A percentile compares a stretch with the other conserved stretches of the same genome.
phyloP scores from a whole-genome alignment of 805 yeast species.

The Ogataea minuta region DNA sequence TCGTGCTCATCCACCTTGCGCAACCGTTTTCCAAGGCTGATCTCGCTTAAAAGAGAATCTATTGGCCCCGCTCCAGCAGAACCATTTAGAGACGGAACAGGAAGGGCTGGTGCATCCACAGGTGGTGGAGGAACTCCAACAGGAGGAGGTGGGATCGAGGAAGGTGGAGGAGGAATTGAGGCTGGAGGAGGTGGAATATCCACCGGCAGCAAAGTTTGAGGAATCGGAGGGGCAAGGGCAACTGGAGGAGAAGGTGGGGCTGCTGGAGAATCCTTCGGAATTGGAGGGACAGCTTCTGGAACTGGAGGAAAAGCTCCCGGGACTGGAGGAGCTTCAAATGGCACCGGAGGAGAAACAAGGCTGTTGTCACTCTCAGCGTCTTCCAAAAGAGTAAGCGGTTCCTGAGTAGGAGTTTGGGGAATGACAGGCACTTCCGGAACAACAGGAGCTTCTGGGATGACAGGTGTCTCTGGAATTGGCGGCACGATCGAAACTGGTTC shows the following conservation, averaged over 20 bases:
- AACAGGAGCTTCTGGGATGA: no score
- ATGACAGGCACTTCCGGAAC: no score
- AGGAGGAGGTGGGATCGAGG: constrained; percentile 14
- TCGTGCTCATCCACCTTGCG: constrained; percentile 50
- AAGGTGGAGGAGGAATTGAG: constrained; percentile 21
- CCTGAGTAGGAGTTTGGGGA: no score
- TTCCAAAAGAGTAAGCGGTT: no score
- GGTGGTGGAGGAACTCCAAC: constrained; percentile 12
- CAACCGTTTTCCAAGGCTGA: constrained; percentile 49
- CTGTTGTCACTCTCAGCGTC: background rate
- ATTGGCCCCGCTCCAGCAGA: constrained; percentile 29
- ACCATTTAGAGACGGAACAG: constrained; percentile 28
- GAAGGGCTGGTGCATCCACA: constrained; percentile 21
- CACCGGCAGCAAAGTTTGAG: constrained; percentile 23
- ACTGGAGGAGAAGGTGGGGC: constrained; percentile 10
- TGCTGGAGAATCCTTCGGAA: constrained; percentile 10
- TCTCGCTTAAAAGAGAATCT: constrained; percentile 52
- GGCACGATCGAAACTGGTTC: constrained; percentile 2
- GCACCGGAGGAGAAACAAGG: no score
- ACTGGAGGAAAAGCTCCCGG: constrained; percentile 15
- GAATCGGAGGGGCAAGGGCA: constrained; percentile 27
- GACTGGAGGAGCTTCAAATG: background rate
- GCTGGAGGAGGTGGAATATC: constrained; percentile 29
- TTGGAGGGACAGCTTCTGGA: constrained; percentile 14
- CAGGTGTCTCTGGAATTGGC: no score